Percentiles rank a stretch among this genome's conserved stretches.
Conservation (phyloP, 345 rosid genomes). For the Eucalyptus regnans region DNA sequence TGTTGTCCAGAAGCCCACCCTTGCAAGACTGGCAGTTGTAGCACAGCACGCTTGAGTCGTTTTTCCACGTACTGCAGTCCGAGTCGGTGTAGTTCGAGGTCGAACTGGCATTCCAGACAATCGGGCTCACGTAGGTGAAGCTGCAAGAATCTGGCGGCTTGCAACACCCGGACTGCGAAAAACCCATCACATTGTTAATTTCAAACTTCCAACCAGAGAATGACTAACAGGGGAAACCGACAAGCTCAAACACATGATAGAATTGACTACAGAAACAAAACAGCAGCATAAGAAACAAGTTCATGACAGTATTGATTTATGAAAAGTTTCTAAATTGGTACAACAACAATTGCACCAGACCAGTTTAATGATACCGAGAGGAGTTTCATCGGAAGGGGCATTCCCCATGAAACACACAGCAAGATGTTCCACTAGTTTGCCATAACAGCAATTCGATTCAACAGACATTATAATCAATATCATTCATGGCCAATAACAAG, state of each 20-base stretch:
- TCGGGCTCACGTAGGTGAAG: background rate
- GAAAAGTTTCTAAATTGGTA: background rate
- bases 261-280: background rate
- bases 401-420: background rate
- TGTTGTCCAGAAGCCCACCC: slow-evolving; percentile 6
- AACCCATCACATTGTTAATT: background rate
- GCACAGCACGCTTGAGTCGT: background rate
- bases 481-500: background rate
- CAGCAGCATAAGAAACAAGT: background rate
- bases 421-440: background rate
- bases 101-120: background rate
- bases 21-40: slow-evolving; percentile 20
- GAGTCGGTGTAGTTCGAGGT: background rate
- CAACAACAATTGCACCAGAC: background rate
- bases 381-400: background rate
- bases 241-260: background rate
- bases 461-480: background rate
- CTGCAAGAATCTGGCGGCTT: slow-evolving; percentile 12
- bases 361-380: background rate
- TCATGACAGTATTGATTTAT: background rate
- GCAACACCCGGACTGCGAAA: slow-evolving; percentile 22
- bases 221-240: background rate
- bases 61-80: slow-evolving; percentile 1
- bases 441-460: background rate
- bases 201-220: background rate